Conservation (phyloP, 306 rosid genomes). For the Alnus glutinosa region DNA sequence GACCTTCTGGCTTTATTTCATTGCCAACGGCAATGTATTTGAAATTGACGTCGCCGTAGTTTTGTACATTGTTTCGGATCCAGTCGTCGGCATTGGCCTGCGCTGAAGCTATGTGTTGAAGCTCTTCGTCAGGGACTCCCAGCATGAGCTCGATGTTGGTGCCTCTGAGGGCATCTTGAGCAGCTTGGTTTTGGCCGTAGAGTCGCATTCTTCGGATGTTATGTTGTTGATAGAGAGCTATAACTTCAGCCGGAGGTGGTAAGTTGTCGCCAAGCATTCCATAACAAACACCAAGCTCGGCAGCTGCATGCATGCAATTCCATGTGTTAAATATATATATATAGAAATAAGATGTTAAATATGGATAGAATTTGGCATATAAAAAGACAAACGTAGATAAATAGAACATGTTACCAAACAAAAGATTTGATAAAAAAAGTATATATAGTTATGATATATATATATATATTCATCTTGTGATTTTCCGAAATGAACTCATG, state of each 20-base stretch:
- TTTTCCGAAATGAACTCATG: too few species aligned
- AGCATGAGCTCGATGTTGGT: conserved; percentile 42
- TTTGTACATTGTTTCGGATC: conserved; percentile 34
- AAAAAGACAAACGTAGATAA: background rate
- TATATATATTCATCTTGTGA: too few species aligned
- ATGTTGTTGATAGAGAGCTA: conserved; percentile 26
- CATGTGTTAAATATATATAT: background rate
- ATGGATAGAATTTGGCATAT: background rate
- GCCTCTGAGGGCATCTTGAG: conserved; percentile 49
- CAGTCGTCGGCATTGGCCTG: conserved; percentile 39
- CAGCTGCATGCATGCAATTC: conserved; percentile 7
- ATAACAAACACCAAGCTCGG: conserved; percentile 57
- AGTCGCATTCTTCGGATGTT: conserved; percentile 42
- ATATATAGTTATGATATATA: too few species aligned
- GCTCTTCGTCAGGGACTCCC: conserved; percentile 5
- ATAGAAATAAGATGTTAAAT: background rate
- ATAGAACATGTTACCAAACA: too few species aligned
- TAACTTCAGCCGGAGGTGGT: conserved; percentile 43
- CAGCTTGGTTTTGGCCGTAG: conserved; percentile 30
- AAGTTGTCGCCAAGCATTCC: conserved; percentile 44
- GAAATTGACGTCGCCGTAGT: conserved; percentile 36
- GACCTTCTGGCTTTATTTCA: conserved; percentile 30
- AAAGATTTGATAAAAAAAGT: too few species aligned
- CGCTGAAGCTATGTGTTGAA: conserved; percentile 22
- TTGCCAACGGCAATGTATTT: conserved; percentile 56